Evolutionary conservation across 345 rosid species (phyloP).

Genomic region (Aquilaria sinensis): DNA sequence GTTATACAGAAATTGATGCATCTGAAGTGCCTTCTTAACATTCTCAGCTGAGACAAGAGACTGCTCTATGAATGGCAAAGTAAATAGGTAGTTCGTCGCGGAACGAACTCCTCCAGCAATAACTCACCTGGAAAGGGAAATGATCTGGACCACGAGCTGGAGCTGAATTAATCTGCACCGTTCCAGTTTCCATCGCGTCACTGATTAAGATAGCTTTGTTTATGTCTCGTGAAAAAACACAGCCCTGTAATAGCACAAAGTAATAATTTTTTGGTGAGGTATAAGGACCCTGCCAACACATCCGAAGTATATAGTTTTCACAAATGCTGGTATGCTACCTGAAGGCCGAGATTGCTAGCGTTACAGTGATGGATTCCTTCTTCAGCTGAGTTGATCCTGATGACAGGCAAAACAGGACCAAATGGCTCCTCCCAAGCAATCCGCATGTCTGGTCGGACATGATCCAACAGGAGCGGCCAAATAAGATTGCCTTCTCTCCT

Average conservation of each 20-base stretch:
- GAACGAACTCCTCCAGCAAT: not conserved
- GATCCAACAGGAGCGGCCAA: slow-evolving; percentile 90
- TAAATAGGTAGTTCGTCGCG: not conserved
- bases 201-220: slow-evolving; percentile 85
- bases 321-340: slow-evolving; percentile 31
- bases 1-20: not conserved
- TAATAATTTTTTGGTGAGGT: not conserved
- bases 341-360: slow-evolving; percentile 97
- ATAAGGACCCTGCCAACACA: not conserved
- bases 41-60: not conserved
- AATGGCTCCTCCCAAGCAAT: slow-evolving; percentile 99
- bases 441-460: slow-evolving; percentile 95
- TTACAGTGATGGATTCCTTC: slow-evolving; percentile 99
- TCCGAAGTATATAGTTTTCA: not conserved
- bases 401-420: slow-evolving; percentile 86
- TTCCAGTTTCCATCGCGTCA: slow-evolving; percentile 99
- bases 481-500: slow-evolving; percentile 92
- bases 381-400: slow-evolving; percentile 70
- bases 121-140: slow-evolving; percentile 92
- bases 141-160: slow-evolving; percentile 99
- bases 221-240: slow-evolving; percentile 86
- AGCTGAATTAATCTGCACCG: slow-evolving; percentile 96
- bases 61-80: not conserved
- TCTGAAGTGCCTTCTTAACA: not conserved
- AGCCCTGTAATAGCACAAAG: slow-evolving; percentile 45